phyloP scores from a whole-genome alignment of 495 filamentous ascomycete genomes.

The Lophiotrema nucula region DNA sequence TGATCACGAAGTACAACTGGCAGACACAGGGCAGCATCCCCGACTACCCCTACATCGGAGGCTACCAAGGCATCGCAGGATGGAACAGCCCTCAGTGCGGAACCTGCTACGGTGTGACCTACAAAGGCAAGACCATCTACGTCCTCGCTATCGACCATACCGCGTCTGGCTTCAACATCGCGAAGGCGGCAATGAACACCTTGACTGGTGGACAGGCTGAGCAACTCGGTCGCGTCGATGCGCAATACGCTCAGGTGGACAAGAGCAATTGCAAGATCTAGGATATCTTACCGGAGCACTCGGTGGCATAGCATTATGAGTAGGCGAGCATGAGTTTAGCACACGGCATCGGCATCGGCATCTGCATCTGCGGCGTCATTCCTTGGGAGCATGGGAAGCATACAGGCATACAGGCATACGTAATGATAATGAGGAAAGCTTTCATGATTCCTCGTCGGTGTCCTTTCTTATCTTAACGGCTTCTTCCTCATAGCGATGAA shows the following conservation, averaged over 20 bases:
- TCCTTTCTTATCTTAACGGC: too few species aligned
- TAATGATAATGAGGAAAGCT: too few species aligned
- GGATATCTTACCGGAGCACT: not conserved
- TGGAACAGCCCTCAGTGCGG: slow-evolving; percentile 64
- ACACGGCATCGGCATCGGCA: not conserved
- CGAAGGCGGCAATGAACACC: slow-evolving; percentile 60
- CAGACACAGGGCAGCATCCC: slow-evolving; percentile 41
- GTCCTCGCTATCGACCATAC: slow-evolving; percentile 68
- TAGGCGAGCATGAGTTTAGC: not conserved
- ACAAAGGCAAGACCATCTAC: slow-evolving; percentile 58
- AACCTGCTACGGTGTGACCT: slow-evolving; percentile 66
- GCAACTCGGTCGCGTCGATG: slow-evolving; percentile 56
- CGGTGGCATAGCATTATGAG: not conserved
- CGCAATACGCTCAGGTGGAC: slow-evolving; percentile 26
- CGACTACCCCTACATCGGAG: slow-evolving; percentile 53
- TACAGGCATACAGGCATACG: too few species aligned
- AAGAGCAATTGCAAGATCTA: slow-evolving; percentile 17
- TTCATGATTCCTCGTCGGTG: too few species aligned
- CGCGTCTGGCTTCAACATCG: slow-evolving; percentile 62
- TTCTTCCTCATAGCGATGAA: too few species aligned
- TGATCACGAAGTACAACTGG: slow-evolving; percentile 52
- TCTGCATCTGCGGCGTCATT: not conserved
- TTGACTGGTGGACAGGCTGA: slow-evolving; percentile 60
- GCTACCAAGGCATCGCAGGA: slow-evolving; percentile 55
- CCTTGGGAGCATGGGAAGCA: too few species aligned